A percentile compares a stretch with the other conserved stretches of the same genome.
Conservation (phyloP, 495 filamentous ascomycete species). For the Cetradonia linearis region DNA sequence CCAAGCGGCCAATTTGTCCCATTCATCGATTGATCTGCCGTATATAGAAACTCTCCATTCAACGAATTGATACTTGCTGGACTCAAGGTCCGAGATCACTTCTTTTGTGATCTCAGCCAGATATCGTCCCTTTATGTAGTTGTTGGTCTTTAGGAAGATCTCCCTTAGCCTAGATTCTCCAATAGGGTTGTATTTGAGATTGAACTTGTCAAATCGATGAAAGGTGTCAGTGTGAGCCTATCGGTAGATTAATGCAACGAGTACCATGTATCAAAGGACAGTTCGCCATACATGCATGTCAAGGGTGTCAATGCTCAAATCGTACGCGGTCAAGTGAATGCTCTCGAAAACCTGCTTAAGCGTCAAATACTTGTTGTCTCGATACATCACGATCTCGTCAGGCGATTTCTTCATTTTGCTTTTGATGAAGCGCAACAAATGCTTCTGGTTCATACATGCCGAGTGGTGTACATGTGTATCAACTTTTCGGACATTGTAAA, state of each 20-base stretch:
- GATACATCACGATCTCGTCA: slow-evolving; percentile 83
- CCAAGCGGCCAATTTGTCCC: slow-evolving; percentile 97
- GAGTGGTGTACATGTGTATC: slow-evolving; percentile 99
- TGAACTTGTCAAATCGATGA: slow-evolving; percentile 99
- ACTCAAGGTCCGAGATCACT: slow-evolving; percentile 94
- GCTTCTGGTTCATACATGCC: slow-evolving; percentile 99
- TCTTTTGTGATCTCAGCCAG: slow-evolving; percentile 96
- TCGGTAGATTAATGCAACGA: slow-evolving; percentile 13
- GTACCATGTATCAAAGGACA: neutral
- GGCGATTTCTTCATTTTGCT: slow-evolving; percentile 98
- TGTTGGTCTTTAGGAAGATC: slow-evolving; percentile 97
- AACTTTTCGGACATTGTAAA: slow-evolving; percentile 97
- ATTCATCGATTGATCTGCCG: slow-evolving; percentile 81
- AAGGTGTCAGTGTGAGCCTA: slow-evolving; percentile 96
- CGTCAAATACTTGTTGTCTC: slow-evolving; percentile 88
- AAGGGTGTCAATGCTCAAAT: slow-evolving; percentile 94
- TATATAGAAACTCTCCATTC: slow-evolving; percentile 99
- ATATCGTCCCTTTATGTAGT: slow-evolving; percentile 91
- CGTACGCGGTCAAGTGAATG: slow-evolving; percentile 93
- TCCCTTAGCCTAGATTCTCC: slow-evolving; percentile 90
- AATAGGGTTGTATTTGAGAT: slow-evolving; percentile 96
- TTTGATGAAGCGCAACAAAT: slow-evolving; percentile 95
- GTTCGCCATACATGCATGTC: slow-evolving; percentile 79
- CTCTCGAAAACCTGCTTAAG: slow-evolving; percentile 90
- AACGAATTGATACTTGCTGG: slow-evolving; percentile 98